These are phyloP conservation scores for Pseudozyma hubeiensis DNA, from an alignment of 1,284 basidiomycete species.

Conservation along the genomic window DNA sequence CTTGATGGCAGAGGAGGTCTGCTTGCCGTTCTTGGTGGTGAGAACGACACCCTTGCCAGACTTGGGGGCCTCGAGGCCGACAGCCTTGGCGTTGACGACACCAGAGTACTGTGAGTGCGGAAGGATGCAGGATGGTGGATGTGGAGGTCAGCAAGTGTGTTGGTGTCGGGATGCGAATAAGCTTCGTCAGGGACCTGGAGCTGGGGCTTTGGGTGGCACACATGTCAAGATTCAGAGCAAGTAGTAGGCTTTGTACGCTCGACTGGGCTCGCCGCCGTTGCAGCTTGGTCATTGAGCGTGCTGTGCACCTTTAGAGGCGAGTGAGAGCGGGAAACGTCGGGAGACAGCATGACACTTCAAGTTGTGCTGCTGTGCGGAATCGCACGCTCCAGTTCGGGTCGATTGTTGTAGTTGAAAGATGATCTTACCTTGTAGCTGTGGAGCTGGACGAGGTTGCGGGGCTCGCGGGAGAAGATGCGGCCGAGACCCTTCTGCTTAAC, in stretches of 20 bases:
- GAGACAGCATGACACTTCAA: no score
- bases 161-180: neutral
- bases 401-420: neutral
- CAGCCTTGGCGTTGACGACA: constrained; percentile 65
- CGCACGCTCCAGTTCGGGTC: neutral
- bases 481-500: constrained; percentile 68
- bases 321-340: no score
- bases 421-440: constrained; percentile 66
- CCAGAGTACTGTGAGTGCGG: constrained; percentile 55
- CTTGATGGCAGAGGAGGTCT: constrained; percentile 47
- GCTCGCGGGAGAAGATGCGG: constrained; percentile 67
- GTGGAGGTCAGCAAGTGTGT: constrained; percentile 15
- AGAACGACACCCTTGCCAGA: constrained; percentile 59
- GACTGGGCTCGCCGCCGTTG: no score
- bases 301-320: no score
- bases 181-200: constrained; percentile 6
- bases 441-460: constrained; percentile 62
- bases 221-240: no score
- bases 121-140: neutral
- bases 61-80: constrained; percentile 58
- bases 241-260: no score
- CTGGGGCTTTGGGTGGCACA: neutral
- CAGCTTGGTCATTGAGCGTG: no score
- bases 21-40: constrained; percentile 65
- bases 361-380: no score